phyloP scores from a whole-genome alignment of 169 alveolate genomes.

The Plasmodium coatneyi region DNA sequence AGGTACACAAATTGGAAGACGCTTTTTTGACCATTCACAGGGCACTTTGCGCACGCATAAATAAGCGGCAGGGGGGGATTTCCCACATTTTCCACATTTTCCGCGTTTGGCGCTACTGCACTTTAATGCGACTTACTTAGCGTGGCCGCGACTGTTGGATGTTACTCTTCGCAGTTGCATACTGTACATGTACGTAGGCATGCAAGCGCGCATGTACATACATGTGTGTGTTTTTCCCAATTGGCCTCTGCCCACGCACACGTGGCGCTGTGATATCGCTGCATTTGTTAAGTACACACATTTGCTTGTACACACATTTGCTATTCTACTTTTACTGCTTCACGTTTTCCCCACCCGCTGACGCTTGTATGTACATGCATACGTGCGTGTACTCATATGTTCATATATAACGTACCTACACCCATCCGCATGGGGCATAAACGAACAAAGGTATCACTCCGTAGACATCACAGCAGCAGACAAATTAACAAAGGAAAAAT shows the following conservation, averaged over 20 bases:
- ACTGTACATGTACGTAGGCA: constrained; percentile 6
- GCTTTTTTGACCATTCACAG: not conserved
- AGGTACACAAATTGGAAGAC: not conserved
- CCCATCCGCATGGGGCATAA: not conserved
- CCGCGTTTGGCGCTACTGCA: not conserved
- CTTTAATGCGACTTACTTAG: not conserved
- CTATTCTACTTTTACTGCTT: not conserved
- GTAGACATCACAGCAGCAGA: not conserved
- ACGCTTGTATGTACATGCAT: not conserved
- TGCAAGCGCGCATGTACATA: not conserved
- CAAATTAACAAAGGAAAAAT: not conserved
- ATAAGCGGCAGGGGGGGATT: not conserved
- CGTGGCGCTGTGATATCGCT: not conserved
- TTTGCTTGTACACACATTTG: not conserved
- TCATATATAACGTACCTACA: not conserved
- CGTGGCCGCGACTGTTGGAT: not conserved
- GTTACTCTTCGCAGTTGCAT: not conserved
- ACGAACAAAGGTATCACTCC: not conserved
- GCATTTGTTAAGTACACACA: not conserved
- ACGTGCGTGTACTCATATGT: not conserved
- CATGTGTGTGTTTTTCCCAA: not conserved
- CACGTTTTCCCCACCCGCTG: not conserved
- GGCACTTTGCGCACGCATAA: not conserved
- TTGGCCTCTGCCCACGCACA: not conserved
- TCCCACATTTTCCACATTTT: no score